Conservation (phyloP, 805 yeast species). For the Wickerhamomyces mucosus region DNA sequence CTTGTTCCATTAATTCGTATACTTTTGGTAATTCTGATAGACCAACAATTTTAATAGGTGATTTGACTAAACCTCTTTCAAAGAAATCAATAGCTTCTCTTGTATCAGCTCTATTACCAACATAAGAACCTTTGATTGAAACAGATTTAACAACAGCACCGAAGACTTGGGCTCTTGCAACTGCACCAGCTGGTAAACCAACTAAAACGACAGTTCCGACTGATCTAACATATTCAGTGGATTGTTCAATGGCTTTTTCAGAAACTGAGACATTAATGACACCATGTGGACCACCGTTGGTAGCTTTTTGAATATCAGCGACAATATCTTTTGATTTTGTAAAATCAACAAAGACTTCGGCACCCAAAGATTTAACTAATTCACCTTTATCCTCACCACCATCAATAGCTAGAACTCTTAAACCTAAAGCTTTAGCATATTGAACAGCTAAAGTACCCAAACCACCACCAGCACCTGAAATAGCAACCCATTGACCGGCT, state of each 20-base stretch:
- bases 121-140: constrained; percentile 30
- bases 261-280: constrained; percentile 48
- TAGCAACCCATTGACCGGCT: constrained; percentile 66
- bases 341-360: constrained; percentile 54
- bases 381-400: constrained; percentile 48
- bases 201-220: constrained; percentile 55
- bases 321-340: constrained; percentile 40
- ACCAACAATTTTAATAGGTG: constrained; percentile 52
- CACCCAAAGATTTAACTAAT: constrained; percentile 47
- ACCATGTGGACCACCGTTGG: constrained; percentile 63
- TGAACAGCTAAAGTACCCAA: constrained; percentile 65
- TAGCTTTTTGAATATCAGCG: constrained; percentile 33
- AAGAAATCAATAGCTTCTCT: constrained; percentile 65
- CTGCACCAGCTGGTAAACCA: constrained; percentile 48
- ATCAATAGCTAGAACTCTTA: constrained; percentile 57
- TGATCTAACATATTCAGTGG: constrained; percentile 43
- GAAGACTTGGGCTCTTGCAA: constrained; percentile 36
- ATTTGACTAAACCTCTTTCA: constrained; percentile 50
- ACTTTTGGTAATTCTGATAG: constrained; percentile 42
- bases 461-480: constrained; percentile 72
- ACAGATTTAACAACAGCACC: constrained; percentile 39
- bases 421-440: constrained; percentile 67
- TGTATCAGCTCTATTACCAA: constrained; percentile 27
- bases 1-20: constrained; percentile 45
- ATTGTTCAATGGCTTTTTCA: constrained; percentile 39